Conservation (phyloP, 495 filamentous ascomycete genomes). For the Polyplosphaeria fusca region DNA sequence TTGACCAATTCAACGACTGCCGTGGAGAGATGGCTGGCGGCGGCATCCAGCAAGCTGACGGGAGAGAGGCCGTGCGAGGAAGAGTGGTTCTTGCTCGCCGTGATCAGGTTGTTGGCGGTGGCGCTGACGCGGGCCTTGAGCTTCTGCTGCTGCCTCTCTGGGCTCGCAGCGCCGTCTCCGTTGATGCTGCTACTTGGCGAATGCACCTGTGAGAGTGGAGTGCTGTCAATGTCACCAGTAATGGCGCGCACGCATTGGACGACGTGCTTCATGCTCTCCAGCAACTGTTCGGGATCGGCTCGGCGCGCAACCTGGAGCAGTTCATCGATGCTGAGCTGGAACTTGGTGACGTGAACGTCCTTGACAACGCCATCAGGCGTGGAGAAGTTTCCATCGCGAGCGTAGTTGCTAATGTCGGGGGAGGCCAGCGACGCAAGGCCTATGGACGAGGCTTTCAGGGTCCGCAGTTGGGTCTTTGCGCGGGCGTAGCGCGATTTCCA, state of each 20-base stretch:
- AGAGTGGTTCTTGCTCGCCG: conserved; percentile 86
- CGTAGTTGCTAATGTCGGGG: conserved; percentile 59
- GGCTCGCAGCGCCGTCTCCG: conserved; percentile 43
- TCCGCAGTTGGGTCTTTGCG: conserved; percentile 79
- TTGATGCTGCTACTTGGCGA: conserved; percentile 37
- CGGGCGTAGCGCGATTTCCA: conserved; percentile 89
- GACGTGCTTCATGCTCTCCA: conserved; percentile 78
- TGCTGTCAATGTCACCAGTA: conserved; percentile 66
- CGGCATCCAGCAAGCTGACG: conserved; percentile 90
- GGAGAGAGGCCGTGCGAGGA: conserved; percentile 79
- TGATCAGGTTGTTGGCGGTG: conserved; percentile 94
- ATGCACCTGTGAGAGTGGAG: conserved; percentile 31
- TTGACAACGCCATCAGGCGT: conserved; percentile 73
- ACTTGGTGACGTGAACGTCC: conserved; percentile 89
- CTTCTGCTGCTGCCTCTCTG: conserved; percentile 56
- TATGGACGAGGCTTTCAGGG: conserved; percentile 73
- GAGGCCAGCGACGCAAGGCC: conserved; percentile 51
- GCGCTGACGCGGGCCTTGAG: conserved; percentile 76
- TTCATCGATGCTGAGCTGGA: conserved; percentile 93
- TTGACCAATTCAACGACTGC: conserved; percentile 82
- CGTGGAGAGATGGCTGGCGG: conserved; percentile 85
- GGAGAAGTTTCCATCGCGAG: conserved; percentile 68
- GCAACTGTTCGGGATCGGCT: conserved; percentile 66
- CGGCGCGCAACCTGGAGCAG: conserved; percentile 72
- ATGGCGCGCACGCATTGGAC: conserved; percentile 76